Evolutionary conservation across 345 rosid genomes (phyloP), one percentile per base, ranked within the genome.

Genomic region (Salix udensis): DNA sequence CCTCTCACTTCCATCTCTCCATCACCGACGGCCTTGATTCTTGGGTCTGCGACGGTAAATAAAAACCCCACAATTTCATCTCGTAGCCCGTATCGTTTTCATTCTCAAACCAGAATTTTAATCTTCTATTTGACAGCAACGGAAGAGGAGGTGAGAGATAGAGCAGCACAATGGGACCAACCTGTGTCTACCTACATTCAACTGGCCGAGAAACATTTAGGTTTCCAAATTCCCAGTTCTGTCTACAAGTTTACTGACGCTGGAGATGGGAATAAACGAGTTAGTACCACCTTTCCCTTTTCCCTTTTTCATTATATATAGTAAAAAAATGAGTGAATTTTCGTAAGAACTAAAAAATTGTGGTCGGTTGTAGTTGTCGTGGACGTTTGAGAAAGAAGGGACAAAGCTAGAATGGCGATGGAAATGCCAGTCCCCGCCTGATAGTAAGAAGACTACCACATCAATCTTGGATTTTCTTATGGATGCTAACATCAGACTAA

Each of bases 301-400:
- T 46, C 24, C 5, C 3, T 21, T 60, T 21, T 30, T 16, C 26
- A 19, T 69, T 28, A 44, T 14, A 18, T 26, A 70, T 40, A 46
- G n/a, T 61, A 10, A 10, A 40, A 34, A 40, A 40, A 40, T 0
- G 18, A 37, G 3, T 19, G 11, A 4, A 8, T 48, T 24, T 21
- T 24, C 50, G 16, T 46, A 13, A 46, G 50, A 46, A 46, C 15
- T 14, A 13, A 13, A 46, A 46, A 46, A 46, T 3, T 60, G 28
- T 31, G 40, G 16, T 23, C 52, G 74, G 28, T 42, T 83, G 85
- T 82, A 95, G 98, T 85, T 95, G 62, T 90, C 97, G 1, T 93
- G 98, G 98, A 91, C 91, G 0, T 95, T 95, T 84, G 97, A 91
- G 80, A 93, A 86, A 80, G 94, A 88, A 84, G 98, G 97, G 80